Base-by-base conservation (phyloP, 768 basidiomycete species). In the Lentinula boryana region DNA sequence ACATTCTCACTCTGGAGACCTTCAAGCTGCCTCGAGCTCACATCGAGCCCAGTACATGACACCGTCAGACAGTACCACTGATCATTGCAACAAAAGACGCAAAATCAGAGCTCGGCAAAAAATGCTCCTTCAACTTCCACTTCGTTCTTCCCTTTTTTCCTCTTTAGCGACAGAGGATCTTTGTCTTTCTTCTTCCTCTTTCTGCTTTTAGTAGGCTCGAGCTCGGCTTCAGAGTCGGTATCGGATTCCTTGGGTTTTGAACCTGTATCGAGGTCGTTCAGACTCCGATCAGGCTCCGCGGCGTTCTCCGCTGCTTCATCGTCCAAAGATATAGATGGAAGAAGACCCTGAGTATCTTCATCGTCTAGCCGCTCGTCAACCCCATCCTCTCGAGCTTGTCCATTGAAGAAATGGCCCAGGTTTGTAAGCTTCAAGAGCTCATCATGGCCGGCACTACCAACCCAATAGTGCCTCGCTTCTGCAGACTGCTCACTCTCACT, bases 361-460 rank as follows among this genome's bases (percentile, higher is more conserved):
- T 69, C 70, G 12, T 73, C 72, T 27, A 76, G 73, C 10, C 68
- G 74, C 59, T 79, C 78, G 27, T 70, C 73, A 27, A 72, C 74
- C 21, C 73, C 71, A 7, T 64, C 66, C 18, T 69, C 70, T 18
- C 9, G 9, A 21, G 80, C 43, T 12, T 62, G 53, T 23, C 74
- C 72, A 36, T 68, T 71, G 65, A 96, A 88, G 51, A 93, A 83
- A 38, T 84, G 87, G 66, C 80, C 85, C 53, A 98, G 76, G 72
- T 96, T 89, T 31, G 93, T 95, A 75, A 98, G 74, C 68, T 87
- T 88, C 64, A 97, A 68, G 7, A 83, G 78, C 60, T 96, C 91
- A 63, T 98, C 95, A 65, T 98, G 95, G 33, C 93, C 92, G 27
- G 86, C 91, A 70, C 93, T 95, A 21, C 88, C 95, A n/a, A 94